Evolutionary conservation across 345 rosid genomes (phyloP), one percentile per base, ranked within the genome.

Genomic region (sweet orange (Citrus sinensis)): DNA sequence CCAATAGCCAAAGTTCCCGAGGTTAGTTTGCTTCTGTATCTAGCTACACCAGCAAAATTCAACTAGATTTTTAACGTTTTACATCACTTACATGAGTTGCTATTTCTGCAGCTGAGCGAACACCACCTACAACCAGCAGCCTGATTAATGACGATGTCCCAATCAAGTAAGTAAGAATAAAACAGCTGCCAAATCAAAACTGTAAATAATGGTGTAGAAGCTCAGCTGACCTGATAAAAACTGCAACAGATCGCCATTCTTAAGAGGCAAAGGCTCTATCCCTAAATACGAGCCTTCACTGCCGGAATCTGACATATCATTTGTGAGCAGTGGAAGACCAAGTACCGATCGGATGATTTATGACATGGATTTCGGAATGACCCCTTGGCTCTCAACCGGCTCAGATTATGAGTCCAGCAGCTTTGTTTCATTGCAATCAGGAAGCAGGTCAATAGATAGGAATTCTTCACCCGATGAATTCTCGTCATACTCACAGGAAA

Each of bases 271-370:
- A 76, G 74, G 56, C 40, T 56, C 80, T 6, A 73, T 67, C 20
- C 78, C 78, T 19, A 84, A 71, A 73, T 92, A 87, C 46, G 90
- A 90, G 76, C 83, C 86, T 4, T 82, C 88, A 1, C 6, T 70
- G 54, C 62, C 82, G 11, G 98, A 92, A 0, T 83, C 88, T 0
- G 98, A 94, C 80, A 89, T 90, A 87, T 90, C 99, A 62, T 92
- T 81, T 77, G 92, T 89, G 65, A 92, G 97, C 86, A 88, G 83
- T 62, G 89, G 92, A 76, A 91, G 92, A 79, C 88, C 89, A 27
- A 89, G 92, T 82, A 71, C 67, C 0, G 93, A 93, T 63, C 79
- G 58, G 42, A 74, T 80, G 85, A 85, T 78, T 80, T 94, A 95
- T 29, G 70, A 46, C 62, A 0, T 67, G 10, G 94, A 90, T 30